Conservation (phyloP, 2,329 filamentous ascomycete species). For the Didymella pomorum region DNA sequence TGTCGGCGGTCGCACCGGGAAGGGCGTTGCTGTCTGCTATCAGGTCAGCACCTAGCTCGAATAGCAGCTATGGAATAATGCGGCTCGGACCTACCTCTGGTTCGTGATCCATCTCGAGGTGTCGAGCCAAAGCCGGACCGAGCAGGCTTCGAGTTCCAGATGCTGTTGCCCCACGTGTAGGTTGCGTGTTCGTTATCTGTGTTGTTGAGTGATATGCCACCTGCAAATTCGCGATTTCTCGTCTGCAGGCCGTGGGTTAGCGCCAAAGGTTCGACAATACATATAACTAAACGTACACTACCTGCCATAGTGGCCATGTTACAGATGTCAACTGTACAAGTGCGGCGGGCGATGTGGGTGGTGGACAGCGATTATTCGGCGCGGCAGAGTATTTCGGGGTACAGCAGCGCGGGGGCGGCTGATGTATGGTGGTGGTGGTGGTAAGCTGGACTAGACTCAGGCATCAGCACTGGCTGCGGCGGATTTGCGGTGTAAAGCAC, state of each 20-base stretch:
- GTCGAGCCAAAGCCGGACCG: conserved; percentile 40
- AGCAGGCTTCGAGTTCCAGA: conserved; percentile 45
- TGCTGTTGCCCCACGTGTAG: conserved; percentile 47
- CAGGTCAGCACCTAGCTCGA: conserved; percentile 23
- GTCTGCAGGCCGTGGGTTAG: conserved; percentile 26
- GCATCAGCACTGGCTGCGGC: conserved; percentile 46
- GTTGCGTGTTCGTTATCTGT: conserved; percentile 40
- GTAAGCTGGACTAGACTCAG: conserved; percentile 41
- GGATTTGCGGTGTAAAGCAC: conserved; percentile 21
- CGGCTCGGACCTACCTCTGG: conserved; percentile 37
- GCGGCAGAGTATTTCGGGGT: neutral
- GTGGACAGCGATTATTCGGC: conserved; percentile 9
- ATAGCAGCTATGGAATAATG: neutral
- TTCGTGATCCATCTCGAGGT: conserved; percentile 43
- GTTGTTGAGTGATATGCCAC: conserved; percentile 42
- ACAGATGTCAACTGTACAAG: conserved; percentile 27
- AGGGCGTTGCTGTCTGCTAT: conserved; percentile 42
- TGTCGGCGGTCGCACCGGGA: conserved; percentile 36
- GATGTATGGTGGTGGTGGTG: conserved; percentile 14
- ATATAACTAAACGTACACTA: conserved; percentile 36
- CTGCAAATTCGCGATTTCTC: conserved; percentile 42
- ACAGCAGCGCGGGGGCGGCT: conserved; percentile 4
- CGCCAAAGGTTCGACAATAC: neutral
- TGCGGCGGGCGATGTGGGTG: conserved; percentile 28
- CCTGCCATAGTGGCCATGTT: conserved; percentile 43